Evolutionary conservation across 371 early-diverging fungal species (phyloP).

Genomic region (Capillidium rhysosporum): DNA sequence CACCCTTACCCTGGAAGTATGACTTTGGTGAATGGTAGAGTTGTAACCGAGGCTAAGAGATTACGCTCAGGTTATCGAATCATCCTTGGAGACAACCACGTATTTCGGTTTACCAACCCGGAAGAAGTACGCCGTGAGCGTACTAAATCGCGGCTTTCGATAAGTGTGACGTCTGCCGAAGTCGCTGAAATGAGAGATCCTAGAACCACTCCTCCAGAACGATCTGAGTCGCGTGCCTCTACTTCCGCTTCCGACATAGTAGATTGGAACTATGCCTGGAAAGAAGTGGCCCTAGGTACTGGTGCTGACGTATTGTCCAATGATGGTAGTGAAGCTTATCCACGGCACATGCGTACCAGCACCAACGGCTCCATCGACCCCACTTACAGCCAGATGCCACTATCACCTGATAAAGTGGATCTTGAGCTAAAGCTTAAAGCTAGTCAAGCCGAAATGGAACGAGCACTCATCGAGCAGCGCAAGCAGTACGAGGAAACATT

Average conservation of each 20-base stretch:
- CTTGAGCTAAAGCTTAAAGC: conserved; percentile 18
- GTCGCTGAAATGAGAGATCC: conserved; percentile 6
- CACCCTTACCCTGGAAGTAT: conserved; percentile 32
- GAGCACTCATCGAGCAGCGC: conserved; percentile 19
- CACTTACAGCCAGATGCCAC: neutral
- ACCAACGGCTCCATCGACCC: conserved; percentile 15
- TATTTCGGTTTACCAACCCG: conserved; percentile 74
- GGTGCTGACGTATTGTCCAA: conserved; percentile 24
- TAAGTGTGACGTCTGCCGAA: conserved; percentile 8
- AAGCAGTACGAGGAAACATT: conserved; percentile 18
- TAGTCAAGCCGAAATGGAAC: conserved; percentile 25
- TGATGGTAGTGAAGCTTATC: conserved; percentile 19
- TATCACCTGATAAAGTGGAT: conserved; percentile 16
- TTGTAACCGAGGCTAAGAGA: conserved; percentile 28
- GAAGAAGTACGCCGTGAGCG: conserved; percentile 59
- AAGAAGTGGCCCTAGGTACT: conserved; percentile 32
- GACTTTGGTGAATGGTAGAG: conserved; percentile 58
- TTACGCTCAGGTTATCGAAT: conserved; percentile 59
- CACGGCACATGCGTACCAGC: conserved; percentile 21
- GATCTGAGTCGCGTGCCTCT: conserved; percentile 26
- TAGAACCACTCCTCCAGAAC: conserved; percentile 10
- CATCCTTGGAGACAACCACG: conserved; percentile 57
- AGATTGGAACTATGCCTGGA: conserved; percentile 61
- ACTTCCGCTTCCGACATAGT: conserved; percentile 29
- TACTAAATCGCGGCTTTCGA: conserved; percentile 11